A percentile compares a stretch with the other conserved stretches of the same genome.
phyloP scores from a whole-genome alignment of 768 basidiomycete species.

The Kwoniella dendrophila region DNA sequence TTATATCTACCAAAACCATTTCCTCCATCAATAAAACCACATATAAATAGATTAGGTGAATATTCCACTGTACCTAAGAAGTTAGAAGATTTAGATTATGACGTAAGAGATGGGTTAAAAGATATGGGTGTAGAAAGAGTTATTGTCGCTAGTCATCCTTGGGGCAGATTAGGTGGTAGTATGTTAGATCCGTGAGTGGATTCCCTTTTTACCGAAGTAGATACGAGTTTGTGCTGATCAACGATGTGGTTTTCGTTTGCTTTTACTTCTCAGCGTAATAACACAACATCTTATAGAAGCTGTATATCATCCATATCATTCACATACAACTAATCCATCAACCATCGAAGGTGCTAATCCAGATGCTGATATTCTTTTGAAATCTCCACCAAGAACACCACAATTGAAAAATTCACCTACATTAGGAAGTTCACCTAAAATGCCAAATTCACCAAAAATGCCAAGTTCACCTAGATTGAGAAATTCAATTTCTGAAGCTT shows the following conservation, averaged over 20 bases:
- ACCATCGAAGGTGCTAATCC: constrained; percentile 13
- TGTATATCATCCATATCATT: constrained; percentile 17
- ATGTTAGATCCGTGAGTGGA: constrained; percentile 45
- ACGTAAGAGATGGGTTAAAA: constrained; percentile 3
- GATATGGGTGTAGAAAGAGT: constrained; percentile 24
- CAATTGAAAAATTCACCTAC: too few species aligned
- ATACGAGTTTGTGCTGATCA: too few species aligned
- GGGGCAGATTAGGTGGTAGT: constrained; percentile 41
- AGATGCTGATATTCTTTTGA: constrained; percentile 7
- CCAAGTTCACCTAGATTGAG: too few species aligned
- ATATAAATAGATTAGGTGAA: constrained; percentile 6
- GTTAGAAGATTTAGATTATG: constrained; percentile 9
- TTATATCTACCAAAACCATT: constrained; percentile 33
- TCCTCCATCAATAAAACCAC: background rate
- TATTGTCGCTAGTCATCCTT: constrained; percentile 44
- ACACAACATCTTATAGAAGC: constrained; percentile 32
- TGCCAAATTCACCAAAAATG: too few species aligned
- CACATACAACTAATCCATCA: constrained; percentile 18
- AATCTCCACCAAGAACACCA: too few species aligned
- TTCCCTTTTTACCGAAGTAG: too few species aligned
- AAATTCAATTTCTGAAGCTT: too few species aligned
- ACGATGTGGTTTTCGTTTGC: background rate
- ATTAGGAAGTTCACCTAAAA: too few species aligned
- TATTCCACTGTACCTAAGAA: constrained; percentile 14
- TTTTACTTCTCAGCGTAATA: constrained; percentile 30